Percentiles rank a stretch among this genome's conserved stretches.
Evolutionary conservation across 305 asterid species (phyloP).

Genomic region (Fraxinus sp.): DNA sequence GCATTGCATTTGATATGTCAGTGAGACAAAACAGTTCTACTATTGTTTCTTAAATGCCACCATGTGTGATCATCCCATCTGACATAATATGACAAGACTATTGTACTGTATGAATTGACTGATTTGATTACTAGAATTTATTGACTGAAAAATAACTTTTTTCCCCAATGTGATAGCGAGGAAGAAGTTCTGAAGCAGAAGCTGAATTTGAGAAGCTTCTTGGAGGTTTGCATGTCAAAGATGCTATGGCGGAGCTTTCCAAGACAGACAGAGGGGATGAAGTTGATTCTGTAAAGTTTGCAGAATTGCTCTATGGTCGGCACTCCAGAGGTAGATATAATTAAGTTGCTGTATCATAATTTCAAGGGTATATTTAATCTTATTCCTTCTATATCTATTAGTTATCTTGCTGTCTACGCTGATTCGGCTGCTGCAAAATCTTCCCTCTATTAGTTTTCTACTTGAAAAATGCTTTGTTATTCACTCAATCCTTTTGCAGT

Average conservation of each 20-base stretch:
- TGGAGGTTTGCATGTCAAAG: slow-evolving; percentile 64
- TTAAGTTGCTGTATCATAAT: slow-evolving; percentile 8
- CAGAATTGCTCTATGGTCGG: slow-evolving; percentile 69
- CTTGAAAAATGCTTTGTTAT: slow-evolving; percentile 41
- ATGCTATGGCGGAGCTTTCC: slow-evolving; percentile 74
- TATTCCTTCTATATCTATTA: slow-evolving; percentile 4
- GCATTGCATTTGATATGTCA: not conserved
- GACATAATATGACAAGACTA: not conserved
- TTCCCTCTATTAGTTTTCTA: slow-evolving; percentile 23
- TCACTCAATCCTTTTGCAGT: slow-evolving; percentile 82
- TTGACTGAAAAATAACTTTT: slow-evolving; percentile 9
- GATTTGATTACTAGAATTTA: slow-evolving; percentile 5
- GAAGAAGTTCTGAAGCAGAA: slow-evolving; percentile 81
- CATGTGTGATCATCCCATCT: not conserved
- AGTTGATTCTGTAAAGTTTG: slow-evolving; percentile 41
- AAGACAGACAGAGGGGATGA: slow-evolving; percentile 76
- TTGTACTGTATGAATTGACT: slow-evolving; percentile 4
- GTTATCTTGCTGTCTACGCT: slow-evolving; percentile 8
- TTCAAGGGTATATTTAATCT: not conserved
- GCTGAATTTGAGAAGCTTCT: slow-evolving; percentile 74
- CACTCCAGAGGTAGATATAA: slow-evolving; percentile 69
- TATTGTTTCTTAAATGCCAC: not conserved
- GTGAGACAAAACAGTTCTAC: not conserved
- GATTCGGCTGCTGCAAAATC: slow-evolving; percentile 7
- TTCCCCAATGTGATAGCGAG: slow-evolving; percentile 49